Evolutionary conservation across 352 stramenopile genomes (phyloP).

Genomic region (Pythium rishiriense): DNA sequence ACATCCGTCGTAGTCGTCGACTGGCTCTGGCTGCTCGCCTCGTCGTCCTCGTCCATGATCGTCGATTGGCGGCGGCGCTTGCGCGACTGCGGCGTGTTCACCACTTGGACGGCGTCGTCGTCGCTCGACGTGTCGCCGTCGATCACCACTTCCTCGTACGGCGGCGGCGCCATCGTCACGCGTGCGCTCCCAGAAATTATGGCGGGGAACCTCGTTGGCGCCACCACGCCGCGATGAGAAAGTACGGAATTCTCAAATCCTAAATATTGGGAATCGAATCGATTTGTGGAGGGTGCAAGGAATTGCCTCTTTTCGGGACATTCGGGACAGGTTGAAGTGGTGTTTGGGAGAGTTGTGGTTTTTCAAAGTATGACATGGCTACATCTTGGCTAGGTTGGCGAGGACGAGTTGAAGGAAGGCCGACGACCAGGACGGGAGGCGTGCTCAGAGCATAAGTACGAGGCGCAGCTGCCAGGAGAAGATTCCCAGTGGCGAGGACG

Average conservation of each 20-base stretch:
- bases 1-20: neutral
- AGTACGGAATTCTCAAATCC: neutral
- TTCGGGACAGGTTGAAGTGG: slow-evolving; percentile 8
- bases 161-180: slow-evolving; percentile 17
- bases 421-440: neutral
- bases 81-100: slow-evolving; percentile 58
- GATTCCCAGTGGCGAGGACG: neutral
- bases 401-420: neutral
- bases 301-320: neutral
- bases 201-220: neutral
- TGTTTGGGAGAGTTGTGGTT: slow-evolving; percentile 7
- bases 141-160: slow-evolving; percentile 69
- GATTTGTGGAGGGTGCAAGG: neutral
- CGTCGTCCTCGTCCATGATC: slow-evolving; percentile 63
- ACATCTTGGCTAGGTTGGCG: neutral
- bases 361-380: slow-evolving; percentile 3
- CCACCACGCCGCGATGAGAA: too few relatives aligned
- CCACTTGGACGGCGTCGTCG: slow-evolving; percentile 49
- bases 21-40: slow-evolving; percentile 20
- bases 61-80: slow-evolving; percentile 61
- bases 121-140: slow-evolving; percentile 57
- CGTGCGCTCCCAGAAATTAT: neutral
- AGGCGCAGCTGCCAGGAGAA: neutral
- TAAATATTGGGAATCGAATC: neutral
- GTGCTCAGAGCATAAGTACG: neutral